These are phyloP conservation scores for Pterulicium gracile DNA, from an alignment of 1,284 basidiomycete species.

Conservation along the genomic window DNA sequence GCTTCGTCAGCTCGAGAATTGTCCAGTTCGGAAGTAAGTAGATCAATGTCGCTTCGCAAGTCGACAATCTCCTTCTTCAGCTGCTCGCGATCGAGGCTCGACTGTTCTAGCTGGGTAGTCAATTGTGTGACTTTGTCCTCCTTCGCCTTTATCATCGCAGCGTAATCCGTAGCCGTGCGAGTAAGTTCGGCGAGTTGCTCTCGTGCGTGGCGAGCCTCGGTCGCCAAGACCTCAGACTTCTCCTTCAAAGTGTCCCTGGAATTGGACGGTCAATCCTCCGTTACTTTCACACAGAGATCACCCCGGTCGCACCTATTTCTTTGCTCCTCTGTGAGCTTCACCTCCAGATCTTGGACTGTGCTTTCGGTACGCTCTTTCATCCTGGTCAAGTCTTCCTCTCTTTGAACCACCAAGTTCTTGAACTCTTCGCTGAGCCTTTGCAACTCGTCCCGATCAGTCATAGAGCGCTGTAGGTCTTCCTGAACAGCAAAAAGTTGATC, in stretches of 20 bases:
- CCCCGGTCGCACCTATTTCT: constrained; percentile 47
- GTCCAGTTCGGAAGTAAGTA: constrained; percentile 53
- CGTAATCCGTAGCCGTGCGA: constrained; percentile 70
- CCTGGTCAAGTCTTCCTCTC: constrained; percentile 72
- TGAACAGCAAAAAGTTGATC: constrained; percentile 49
- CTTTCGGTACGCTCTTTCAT: constrained; percentile 71
- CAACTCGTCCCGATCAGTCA: constrained; percentile 48
- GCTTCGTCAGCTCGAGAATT: constrained; percentile 53
- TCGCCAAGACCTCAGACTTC: constrained; percentile 52
- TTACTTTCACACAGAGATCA: constrained; percentile 10
- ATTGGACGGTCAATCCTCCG: constrained; percentile 6
- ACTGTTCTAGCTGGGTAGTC: constrained; percentile 41
- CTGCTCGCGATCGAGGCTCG: constrained; percentile 42
- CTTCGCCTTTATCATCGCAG: constrained; percentile 69
- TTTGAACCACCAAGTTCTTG: constrained; percentile 57
- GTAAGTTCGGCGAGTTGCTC: constrained; percentile 73
- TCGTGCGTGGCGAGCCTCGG: constrained; percentile 62
- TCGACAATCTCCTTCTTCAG: constrained; percentile 53
- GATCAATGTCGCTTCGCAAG: constrained; percentile 60
- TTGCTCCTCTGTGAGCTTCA: constrained; percentile 57
- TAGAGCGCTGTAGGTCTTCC: constrained; percentile 46
- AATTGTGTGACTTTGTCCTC: constrained; percentile 63
- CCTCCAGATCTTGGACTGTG: constrained; percentile 61
- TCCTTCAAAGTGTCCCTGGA: constrained; percentile 53
- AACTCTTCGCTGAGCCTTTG: constrained; percentile 64